Evolutionary conservation across 164 flowering plant genomes (phyloP).

Genomic region (Saururus chinensis): DNA sequence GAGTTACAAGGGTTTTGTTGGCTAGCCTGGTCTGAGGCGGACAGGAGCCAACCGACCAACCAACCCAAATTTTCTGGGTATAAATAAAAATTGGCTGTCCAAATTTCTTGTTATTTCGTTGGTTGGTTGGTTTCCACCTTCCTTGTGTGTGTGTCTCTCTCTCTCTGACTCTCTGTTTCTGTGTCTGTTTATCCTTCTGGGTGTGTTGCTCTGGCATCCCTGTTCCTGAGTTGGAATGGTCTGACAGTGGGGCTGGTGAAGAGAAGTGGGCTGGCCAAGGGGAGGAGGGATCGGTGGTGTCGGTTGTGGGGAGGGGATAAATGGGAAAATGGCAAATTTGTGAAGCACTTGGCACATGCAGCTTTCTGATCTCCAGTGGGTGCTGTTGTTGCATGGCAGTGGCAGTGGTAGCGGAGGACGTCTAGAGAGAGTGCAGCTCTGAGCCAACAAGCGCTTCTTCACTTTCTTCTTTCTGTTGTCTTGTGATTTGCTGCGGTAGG

Average conservation of each 20-base stretch:
- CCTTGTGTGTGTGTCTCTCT: neutral
- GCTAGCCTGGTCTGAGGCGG: too few relatives aligned
- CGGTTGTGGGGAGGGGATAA: neutral
- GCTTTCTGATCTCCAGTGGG: neutral
- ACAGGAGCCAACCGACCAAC: too few relatives aligned
- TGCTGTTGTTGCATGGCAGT: neutral
- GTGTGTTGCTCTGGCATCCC: neutral
- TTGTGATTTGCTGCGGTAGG: too few relatives aligned
- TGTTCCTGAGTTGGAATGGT: neutral
- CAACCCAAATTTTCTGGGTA: too few relatives aligned
- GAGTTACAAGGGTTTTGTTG: too few relatives aligned
- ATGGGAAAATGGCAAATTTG: neutral
- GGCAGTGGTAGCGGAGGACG: neutral
- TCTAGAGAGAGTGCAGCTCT: too few relatives aligned
- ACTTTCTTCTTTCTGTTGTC: too few relatives aligned
- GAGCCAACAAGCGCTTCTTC: too few relatives aligned
- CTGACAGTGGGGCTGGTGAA: neutral
- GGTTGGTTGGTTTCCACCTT: too few relatives aligned
- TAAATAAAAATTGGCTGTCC: too few relatives aligned
- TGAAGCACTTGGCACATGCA: neutral
- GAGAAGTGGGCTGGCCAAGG: neutral
- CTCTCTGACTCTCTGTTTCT: neutral
- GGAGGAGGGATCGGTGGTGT: neutral
- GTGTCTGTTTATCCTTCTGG: neutral
- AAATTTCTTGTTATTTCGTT: too few relatives aligned